Evolutionary conservation across 2,329 filamentous ascomycete genomes (phyloP), one percentile per base, ranked within the genome.

Genomic region (Apiospora pterosperma): DNA sequence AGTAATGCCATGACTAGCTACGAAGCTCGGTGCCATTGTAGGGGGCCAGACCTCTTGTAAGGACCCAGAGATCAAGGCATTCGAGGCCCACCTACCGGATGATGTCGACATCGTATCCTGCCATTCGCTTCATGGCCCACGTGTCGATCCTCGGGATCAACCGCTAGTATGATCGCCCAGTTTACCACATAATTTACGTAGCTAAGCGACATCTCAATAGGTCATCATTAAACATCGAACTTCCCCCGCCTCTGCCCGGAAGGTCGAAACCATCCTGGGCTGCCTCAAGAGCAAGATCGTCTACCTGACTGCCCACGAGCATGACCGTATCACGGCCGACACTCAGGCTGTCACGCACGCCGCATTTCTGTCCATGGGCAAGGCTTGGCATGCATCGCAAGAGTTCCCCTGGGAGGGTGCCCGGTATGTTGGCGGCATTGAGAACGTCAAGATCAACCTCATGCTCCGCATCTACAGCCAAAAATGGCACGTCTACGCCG

Each of bases 401-500:
- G 93, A 99, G 76, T 99, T 98, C 73, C 96, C 96, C 0, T 99
- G 96, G 96, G 95, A 98, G 73, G 89, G 95, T 59, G 88, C 90
- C n/a, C 93, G 96, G 68, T 99, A 98, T 78, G 88, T 97, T 4
- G 96, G 96, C 65, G 96, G 96, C 62, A 97, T 99, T 73, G 96
- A 99, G 79, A 99, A 99, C 77, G 95, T 98, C 72, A 99, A 99
- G 81, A 97, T 98, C 82, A 99, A 99, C 80, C 89, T 98, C 70
- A 98, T 93, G 70, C 83, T 99, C 69, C 93, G 96, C 71, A 98
- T 99, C 80, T 99, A 98, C 81, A 90, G 91, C 66, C 97, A 97
- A 78, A 99, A 98, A 79, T 99, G 96, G 96, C 96, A 99, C 81
- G 96, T 99, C 65, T 99, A 99, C 77, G 96, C 96, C 23, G 96